Evolutionary conservation across 495 filamentous ascomycete genomes (phyloP).

Genomic region (Penicillium soppii): DNA sequence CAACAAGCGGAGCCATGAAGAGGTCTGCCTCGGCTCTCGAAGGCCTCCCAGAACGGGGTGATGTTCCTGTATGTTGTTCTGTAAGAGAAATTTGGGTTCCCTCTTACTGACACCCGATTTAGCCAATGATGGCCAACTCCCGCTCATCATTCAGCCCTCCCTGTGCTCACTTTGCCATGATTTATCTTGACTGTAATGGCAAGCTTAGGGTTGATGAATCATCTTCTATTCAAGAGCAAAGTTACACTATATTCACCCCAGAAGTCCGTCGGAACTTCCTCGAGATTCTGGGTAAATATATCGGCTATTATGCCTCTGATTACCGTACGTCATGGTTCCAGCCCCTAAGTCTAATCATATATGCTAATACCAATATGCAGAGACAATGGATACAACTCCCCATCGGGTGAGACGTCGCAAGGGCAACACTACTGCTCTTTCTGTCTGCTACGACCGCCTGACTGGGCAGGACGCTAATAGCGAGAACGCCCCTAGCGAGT

Average conservation of each 20-base stretch:
- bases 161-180: conserved; percentile 40
- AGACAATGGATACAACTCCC: conserved; percentile 19
- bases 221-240: conserved; percentile 33
- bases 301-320: conserved; percentile 29
- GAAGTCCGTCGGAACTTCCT: conserved; percentile 41
- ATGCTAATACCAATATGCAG: too few species aligned
- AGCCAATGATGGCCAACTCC: conserved; percentile 36
- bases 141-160: conserved; percentile 32
- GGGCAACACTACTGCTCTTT: conserved; percentile 19
- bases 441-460: conserved; percentile 18
- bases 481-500: conserved; percentile 22
- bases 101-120: background rate
- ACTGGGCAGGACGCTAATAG: conserved; percentile 27
- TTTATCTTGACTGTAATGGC: conserved; percentile 42
- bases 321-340: conserved; percentile 28
- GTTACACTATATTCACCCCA: conserved; percentile 35
- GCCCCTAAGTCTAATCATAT: background rate
- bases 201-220: conserved; percentile 40
- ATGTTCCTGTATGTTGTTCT: conserved; percentile 32
- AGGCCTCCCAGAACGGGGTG: conserved; percentile 34
- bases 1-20: conserved; percentile 34
- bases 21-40: conserved; percentile 35
- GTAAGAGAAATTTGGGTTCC: background rate
- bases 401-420: conserved; percentile 37
- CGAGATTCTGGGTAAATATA: conserved; percentile 34